phyloP scores from a whole-genome alignment of 164 flowering plant species.

The Pachysandra terminalis region DNA sequence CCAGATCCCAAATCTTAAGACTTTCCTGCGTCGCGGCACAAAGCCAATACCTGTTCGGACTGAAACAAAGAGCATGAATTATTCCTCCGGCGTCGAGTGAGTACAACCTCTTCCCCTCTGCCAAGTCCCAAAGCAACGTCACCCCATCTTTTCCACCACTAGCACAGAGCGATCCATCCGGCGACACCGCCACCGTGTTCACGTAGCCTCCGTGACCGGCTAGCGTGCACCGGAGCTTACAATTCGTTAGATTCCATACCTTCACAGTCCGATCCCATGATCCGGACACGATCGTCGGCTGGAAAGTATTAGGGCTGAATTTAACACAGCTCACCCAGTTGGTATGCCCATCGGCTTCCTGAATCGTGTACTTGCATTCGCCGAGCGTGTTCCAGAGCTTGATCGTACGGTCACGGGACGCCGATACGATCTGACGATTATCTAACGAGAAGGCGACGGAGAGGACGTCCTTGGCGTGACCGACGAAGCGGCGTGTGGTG shows the following conservation, averaged over 20 bases:
- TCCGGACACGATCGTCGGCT: constrained; percentile 77
- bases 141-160: constrained; percentile 90
- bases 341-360: constrained; percentile 59
- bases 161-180: constrained; percentile 83
- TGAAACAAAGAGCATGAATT: constrained; percentile 77
- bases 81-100: constrained; percentile 69
- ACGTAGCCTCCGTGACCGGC: constrained; percentile 73
- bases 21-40: constrained; percentile 82
- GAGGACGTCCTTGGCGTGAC: constrained; percentile 81
- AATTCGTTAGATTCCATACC: constrained; percentile 80
- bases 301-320: constrained; percentile 59
- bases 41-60: constrained; percentile 92
- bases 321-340: constrained; percentile 86
- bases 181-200: constrained; percentile 77
- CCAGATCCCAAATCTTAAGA: constrained; percentile 90
- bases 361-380: constrained; percentile 83
- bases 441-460: constrained; percentile 78
- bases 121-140: constrained; percentile 80
- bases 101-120: constrained; percentile 80
- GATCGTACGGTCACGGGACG: constrained; percentile 75
- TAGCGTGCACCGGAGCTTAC: constrained; percentile 63
- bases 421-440: constrained; percentile 86
- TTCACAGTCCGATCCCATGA: constrained; percentile 81
- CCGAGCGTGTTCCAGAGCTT: constrained; percentile 92
- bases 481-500: constrained; percentile 73